Base-by-base conservation (phyloP, 768 basidiomycete species). In the Termitomyces sp. region DNA sequence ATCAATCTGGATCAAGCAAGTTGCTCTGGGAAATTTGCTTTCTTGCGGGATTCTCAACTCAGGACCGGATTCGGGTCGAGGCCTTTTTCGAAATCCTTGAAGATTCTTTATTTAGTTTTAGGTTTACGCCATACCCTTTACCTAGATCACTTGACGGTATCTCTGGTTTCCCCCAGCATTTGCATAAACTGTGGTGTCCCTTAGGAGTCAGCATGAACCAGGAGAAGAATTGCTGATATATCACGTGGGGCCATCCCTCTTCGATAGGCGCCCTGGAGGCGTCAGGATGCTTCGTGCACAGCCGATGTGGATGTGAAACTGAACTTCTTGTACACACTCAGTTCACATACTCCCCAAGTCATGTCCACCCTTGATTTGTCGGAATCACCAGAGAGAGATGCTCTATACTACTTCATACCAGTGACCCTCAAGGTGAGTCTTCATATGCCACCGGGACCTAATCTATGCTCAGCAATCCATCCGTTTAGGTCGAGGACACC, bases 401-500 rank as follows among this genome's bases (percentile, higher is more conserved):
- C 58, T 16, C 10, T 58, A 16, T 59, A 61, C 45, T 58, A 58
- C 53, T 40, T 58, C 26, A 57, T 30, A 10, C 59, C 59, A 16
- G 38, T 61, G 28, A 60, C 48, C 20, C 56, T 60, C 33, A 55
- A 59, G 53, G 63, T 55, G 24, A 56, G 58, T 14, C 53, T 24
- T 6, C 26, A 36, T 20, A n/a, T 24, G 1, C 18, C 26, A 43
- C 16, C 47, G 24, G 22, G 45, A 40, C 38, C 38, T 20, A 2
- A 38, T 20, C 30, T 32, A 33, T 42, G 2, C 14, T 53, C 40
- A 53, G 33, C 26, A 30, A 14, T 10, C 28, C 33, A 32, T 22
- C 6, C 35, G 14, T 54, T 4, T 28, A 66, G 65, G 58, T 66
- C n/a, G 65, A 66, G 35, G 50, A 48, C 36, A 54, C 46, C 8